phyloP scores from a whole-genome alignment of 345 rosid species.

The Citrus inodora region DNA sequence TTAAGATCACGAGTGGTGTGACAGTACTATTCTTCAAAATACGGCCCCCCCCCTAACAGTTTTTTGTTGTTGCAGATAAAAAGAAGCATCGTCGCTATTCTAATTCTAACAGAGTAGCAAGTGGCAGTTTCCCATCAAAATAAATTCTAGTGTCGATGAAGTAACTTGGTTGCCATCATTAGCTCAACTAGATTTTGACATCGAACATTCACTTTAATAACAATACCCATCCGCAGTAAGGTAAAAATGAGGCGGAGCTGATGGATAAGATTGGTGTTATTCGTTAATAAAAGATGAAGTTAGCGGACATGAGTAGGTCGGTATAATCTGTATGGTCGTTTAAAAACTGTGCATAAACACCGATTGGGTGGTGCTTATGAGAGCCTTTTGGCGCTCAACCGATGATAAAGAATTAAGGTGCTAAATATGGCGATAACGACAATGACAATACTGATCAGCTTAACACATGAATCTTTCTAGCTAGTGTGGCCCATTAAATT shows the following conservation, averaged over 20 bases:
- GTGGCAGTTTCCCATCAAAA: too few species aligned
- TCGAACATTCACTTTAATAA: neutral
- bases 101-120: too few species aligned
- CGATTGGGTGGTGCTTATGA: neutral
- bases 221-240: neutral
- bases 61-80: too few species aligned
- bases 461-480: neutral
- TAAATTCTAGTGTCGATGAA: too few species aligned
- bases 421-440: neutral
- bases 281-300: neutral
- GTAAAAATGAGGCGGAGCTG: neutral
- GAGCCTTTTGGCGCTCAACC: neutral
- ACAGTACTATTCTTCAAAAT: too few species aligned
- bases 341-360: neutral
- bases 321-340: neutral
- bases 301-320: neutral
- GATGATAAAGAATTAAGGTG: neutral
- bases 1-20: too few species aligned
- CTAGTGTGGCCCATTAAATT: neutral
- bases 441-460: neutral
- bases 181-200: too few species aligned
- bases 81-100: too few species aligned
- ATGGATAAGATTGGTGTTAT: neutral
- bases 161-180: too few species aligned
- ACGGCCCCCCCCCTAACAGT: accelerated